Evolutionary conservation across 345 rosid genomes (phyloP), one percentile per base, ranked within the genome.

Genomic region (Erucastrum elatum): DNA sequence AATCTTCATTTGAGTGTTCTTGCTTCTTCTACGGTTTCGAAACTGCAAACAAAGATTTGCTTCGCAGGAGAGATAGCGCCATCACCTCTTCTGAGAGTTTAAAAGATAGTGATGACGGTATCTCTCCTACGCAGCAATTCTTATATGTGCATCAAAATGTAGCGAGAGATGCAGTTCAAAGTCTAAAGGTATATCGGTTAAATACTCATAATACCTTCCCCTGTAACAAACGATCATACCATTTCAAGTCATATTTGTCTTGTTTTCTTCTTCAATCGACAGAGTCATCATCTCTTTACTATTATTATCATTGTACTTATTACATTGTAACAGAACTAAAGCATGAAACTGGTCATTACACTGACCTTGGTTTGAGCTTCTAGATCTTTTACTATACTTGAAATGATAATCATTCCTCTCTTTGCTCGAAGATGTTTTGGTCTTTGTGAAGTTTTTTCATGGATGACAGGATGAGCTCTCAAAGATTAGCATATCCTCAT

Each of bases 21-120:
- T 61, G 71, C 81, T 70, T 70, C 59, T 56, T 64, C 59, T 37
- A 8, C 55, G 76, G 76, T 37, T 64, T 55, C 5, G 7, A 27
- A 55, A 55, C 58, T 77, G 81, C 61, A 58, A 51, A 53, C 6
- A 56, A 61, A 84, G 84, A 81, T 85, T 71, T 78, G 81, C 79
- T 72, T 60, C 76, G 88, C 91, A 82, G 87, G 89, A 75, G 89
- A 79, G 81, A 88, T 85, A 87, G 66, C 81, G 77, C 87, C 87
- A 86, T 75, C 88, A 68, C 31, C 33, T 69, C 46, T 64, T 60
- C 33, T 17, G 4, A 11, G 27, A 33, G 66, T 49, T 44, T 56
- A 75, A 69, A 44, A 46, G 78, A 71, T 79, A 81, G 83, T 70
- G 70, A 69, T 68, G 70, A 70, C 70, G 80, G 55, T 87, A 85